A percentile compares a stretch with the other conserved stretches of the same genome.
Conservation (phyloP, 176 grass and related monocot species). For the Musa troglodytarum region DNA sequence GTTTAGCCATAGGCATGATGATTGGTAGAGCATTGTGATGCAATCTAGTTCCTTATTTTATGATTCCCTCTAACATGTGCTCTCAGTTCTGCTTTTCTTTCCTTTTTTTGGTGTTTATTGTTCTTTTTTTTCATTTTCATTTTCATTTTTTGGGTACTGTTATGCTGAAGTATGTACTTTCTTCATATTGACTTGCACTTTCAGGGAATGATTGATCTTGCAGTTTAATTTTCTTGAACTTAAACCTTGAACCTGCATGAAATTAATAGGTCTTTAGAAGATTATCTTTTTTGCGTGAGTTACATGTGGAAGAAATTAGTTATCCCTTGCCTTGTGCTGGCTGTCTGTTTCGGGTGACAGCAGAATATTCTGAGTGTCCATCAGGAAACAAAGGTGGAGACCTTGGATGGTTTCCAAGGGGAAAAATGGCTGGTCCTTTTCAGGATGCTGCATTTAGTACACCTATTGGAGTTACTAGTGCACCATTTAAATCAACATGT, state of each 20-base stretch:
- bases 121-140: no score
- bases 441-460: conserved; percentile 92
- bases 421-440: conserved; percentile 97
- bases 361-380: conserved; percentile 87
- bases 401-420: conserved; percentile 91
- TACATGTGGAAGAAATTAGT: no score
- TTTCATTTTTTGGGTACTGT: not conserved
- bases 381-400: conserved; percentile 98
- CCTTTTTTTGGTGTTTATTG: not conserved
- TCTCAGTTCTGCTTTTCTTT: not conserved
- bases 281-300: not conserved
- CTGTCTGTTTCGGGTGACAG: conserved; percentile 37
- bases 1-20: not conserved
- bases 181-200: no score
- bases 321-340: not conserved
- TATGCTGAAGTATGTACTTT: no score
- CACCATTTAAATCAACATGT: conserved; percentile 87
- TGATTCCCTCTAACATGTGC: not conserved
- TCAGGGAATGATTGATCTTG: no score
- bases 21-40: not conserved
- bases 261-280: not conserved
- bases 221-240: no score
- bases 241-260: no score
- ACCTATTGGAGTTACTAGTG: conserved; percentile 62
- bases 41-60: not conserved